These are phyloP conservation scores for Chrysoporthe deuterocubensis DNA, from an alignment of 2,329 filamentous ascomycete species.

Conservation along the genomic window DNA sequence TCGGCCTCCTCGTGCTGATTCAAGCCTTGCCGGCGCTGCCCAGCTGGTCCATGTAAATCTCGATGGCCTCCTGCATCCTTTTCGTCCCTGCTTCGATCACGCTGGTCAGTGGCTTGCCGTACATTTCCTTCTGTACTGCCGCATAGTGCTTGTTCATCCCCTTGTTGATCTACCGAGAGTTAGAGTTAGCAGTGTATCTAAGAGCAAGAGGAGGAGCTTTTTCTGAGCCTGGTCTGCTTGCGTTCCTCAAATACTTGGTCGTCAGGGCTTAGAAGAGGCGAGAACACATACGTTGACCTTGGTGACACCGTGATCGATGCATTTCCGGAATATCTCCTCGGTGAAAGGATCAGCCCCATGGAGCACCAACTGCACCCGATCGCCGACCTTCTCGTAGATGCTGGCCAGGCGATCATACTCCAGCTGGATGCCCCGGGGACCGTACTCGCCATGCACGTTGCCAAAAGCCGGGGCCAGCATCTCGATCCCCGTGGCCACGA, in stretches of 20 bases:
- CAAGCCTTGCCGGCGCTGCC: conserved; percentile 51
- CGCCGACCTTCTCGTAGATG: conserved; percentile 49
- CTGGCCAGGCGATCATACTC: conserved; percentile 59
- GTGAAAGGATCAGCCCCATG: conserved; percentile 55
- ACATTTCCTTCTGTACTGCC: conserved; percentile 49
- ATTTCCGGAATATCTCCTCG: conserved; percentile 48
- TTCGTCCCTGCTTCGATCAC: conserved; percentile 52
- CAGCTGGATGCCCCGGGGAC: conserved; percentile 63
- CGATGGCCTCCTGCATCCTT: conserved; percentile 53
- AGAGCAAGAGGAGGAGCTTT: not conserved
- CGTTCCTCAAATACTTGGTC: too few relatives aligned
- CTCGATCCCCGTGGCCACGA: conserved; percentile 72
- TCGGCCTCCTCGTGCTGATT: not conserved
- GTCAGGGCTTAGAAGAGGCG: not conserved
- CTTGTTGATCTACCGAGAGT: conserved; percentile 47
- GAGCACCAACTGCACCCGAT: conserved; percentile 50
- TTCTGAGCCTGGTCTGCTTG: too few relatives aligned
- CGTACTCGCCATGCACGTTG: conserved; percentile 77
- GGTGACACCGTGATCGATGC: conserved; percentile 50
- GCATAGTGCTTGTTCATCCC: conserved; percentile 55
- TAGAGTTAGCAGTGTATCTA: not conserved
- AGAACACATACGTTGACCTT: conserved; percentile 46
- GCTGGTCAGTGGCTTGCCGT: conserved; percentile 49
- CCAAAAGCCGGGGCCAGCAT: conserved; percentile 77
- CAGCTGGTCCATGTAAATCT: conserved; percentile 50